Evolutionary conservation across 305 asterid species (phyloP).

Genomic region (Fraxinus floribunda): DNA sequence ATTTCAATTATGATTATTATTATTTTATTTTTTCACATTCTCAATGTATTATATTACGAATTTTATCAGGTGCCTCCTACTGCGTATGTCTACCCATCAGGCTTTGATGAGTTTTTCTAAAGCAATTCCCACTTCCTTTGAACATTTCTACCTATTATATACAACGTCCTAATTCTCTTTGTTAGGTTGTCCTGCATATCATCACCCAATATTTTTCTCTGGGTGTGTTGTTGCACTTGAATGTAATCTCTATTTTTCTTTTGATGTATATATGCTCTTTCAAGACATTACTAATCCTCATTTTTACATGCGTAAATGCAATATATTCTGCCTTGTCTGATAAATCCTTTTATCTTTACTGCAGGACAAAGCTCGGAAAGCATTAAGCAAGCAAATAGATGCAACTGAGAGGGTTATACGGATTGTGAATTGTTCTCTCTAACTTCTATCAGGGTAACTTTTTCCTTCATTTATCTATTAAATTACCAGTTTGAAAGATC

Average conservation of each 20-base stretch:
- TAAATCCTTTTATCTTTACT: slow-evolving; percentile 7
- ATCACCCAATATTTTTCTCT: not conserved
- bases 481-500: not conserved
- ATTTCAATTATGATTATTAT: not conserved
- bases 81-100: not conserved
- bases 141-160: not conserved
- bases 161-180: not conserved
- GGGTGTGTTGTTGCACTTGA: not conserved
- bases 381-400: slow-evolving; percentile 67
- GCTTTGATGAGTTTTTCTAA: not conserved
- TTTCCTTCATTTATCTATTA: not conserved
- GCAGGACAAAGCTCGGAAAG: slow-evolving; percentile 91
- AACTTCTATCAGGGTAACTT: slow-evolving; percentile 49
- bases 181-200: not conserved
- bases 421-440: slow-evolving; percentile 80
- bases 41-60: not conserved
- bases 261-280: not conserved
- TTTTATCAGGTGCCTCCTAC: not conserved
- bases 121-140: not conserved
- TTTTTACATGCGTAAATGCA: not conserved
- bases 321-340: slow-evolving; percentile 3
- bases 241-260: not conserved
- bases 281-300: not conserved
- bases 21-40: not conserved
- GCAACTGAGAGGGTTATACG: slow-evolving; percentile 65